Evolutionary conservation across 306 rosid genomes (phyloP).

Genomic region (Prunus armeniaca): DNA sequence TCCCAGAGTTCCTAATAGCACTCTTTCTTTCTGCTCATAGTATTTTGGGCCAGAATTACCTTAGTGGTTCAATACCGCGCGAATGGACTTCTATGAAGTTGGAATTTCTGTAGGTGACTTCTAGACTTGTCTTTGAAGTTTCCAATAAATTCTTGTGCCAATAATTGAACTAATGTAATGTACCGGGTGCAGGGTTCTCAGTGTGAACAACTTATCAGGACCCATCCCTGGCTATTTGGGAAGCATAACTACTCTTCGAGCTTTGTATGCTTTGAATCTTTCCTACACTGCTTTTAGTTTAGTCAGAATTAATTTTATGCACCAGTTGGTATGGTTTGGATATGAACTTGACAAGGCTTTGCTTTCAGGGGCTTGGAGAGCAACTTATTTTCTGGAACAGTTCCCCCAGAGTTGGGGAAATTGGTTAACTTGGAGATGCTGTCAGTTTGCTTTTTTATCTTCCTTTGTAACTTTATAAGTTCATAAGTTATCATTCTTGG

Average conservation of each 20-base stretch:
- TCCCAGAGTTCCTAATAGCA: neutral
- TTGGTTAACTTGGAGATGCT: conserved; percentile 18
- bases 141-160: neutral
- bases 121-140: neutral
- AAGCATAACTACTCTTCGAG: conserved; percentile 24
- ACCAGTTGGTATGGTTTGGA: neutral
- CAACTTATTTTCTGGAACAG: conserved; percentile 28
- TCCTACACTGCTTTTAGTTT: neutral
- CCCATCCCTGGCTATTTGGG: conserved; percentile 29
- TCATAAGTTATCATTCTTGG: neutral
- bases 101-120: conserved; percentile 18
- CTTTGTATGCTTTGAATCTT: conserved; percentile 14
- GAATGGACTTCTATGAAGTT: conserved; percentile 24
- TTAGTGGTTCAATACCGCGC: conserved; percentile 19
- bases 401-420: conserved; percentile 29
- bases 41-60: conserved; percentile 19
- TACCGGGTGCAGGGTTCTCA: conserved; percentile 16
- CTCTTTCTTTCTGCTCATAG: conserved; percentile 4
- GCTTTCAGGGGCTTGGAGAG: conserved; percentile 25
- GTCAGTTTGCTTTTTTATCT: conserved; percentile 12
- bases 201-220: conserved; percentile 31
- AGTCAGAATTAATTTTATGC: neutral
- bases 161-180: neutral
- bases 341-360: neutral
- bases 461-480: neutral